Evolutionary conservation across 2,329 filamentous ascomycete species (phyloP), one percentile per base, ranked within the genome.

Genomic region (Cercospora zeae-maydis): DNA sequence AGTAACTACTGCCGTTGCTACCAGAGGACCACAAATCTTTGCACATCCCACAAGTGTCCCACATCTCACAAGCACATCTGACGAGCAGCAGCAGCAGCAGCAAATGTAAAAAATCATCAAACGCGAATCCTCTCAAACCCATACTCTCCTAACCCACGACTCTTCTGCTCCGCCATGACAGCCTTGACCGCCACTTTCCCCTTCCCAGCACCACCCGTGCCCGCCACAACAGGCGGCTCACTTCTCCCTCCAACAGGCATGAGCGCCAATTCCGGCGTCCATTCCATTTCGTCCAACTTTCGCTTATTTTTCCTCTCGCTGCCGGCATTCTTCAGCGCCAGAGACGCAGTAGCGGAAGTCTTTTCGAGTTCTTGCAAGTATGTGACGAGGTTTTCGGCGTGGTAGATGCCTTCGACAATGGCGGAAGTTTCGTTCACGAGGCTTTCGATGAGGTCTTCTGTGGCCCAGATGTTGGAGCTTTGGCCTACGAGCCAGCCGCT

Each of bases 401-500:
- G 54, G 21, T 61, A 64, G 7, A 64, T 61, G 27, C 58, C 62
- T 54, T 64, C 62, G 5, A 64, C 59, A 1, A 61, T 59, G 8
- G 62, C 62, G 30, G 58, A 61, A 5, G 62, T 62, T 52, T 66
- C 64, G 31, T 63, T 62, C 24, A 63, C 60, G 10, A 63, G 56
- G 34, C 58, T 59, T 24, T 57, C 53, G 34, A 66, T 59, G 4
- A 61, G 55, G 31, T 63, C 63, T 30, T 63, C 61, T 3, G 61
- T 61, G 4, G 59, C 39, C 42, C 59, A 64, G 53, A 37, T 30
- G 34, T 58, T 58, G 24, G 54, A 49, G 74, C 71, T 84, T 76
- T 51, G 81, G 67, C 85, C 85, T 66, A 88, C 86, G 33, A 93
- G 81, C 89, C 90, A 93, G 19, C 90, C 90, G 59, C 86, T 86